Evolutionary conservation across 2,329 filamentous ascomycete species (phyloP).

Genomic region (Graphilbum sp.): DNA sequence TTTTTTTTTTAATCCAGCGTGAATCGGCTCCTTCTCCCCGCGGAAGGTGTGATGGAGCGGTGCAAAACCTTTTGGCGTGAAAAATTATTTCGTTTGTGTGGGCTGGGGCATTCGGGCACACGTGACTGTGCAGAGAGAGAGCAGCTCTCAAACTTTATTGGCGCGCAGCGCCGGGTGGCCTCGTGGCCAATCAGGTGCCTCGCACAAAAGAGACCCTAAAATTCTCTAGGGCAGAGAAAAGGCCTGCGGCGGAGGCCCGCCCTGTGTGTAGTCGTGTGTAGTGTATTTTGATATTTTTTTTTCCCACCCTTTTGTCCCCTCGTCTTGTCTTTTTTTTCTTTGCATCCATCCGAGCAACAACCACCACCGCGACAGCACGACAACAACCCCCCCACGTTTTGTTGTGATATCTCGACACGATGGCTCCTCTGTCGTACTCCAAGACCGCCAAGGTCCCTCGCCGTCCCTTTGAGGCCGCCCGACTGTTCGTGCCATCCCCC

Average conservation of each 20-base stretch:
- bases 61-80: constrained; percentile 6
- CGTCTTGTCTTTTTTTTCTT: neutral
- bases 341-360: constrained; percentile 3
- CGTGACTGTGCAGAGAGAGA: constrained; percentile 5
- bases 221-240: neutral
- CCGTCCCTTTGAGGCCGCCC: constrained; percentile 98
- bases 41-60: neutral
- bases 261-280: no score
- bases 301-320: neutral
- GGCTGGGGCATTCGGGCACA: constrained; percentile 2
- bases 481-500: constrained; percentile 68
- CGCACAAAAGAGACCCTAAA: neutral
- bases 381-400: neutral
- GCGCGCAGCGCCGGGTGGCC: neutral
- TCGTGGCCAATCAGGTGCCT: neutral
- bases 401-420: constrained; percentile 4
- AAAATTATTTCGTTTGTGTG: constrained; percentile 8
- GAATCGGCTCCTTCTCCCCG: neutral
- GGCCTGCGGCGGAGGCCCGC: neutral
- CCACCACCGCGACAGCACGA: constrained; percentile 1
- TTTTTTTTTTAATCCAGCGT: constrained; percentile 1
- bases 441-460: constrained; percentile 98
- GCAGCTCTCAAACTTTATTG: no score
- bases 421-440: constrained; percentile 58
- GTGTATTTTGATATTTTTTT: neutral